These are phyloP conservation scores for Jacaranda mimosifolia DNA, from an alignment of 257 asterid genomes.

Conservation along the genomic window DNA sequence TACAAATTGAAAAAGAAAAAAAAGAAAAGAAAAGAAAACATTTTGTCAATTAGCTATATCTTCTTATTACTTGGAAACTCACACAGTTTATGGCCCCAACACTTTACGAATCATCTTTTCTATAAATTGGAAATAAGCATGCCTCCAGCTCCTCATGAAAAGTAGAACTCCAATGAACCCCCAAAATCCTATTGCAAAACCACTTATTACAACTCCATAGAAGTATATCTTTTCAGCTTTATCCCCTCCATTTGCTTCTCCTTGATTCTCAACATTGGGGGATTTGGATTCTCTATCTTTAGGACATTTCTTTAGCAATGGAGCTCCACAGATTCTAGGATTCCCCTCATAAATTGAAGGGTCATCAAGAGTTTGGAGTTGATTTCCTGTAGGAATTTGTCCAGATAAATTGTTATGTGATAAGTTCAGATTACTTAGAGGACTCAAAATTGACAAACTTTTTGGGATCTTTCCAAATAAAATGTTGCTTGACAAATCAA, in stretches of 20 bases:
- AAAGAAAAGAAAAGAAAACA: too few species aligned
- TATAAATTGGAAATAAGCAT: too few species aligned
- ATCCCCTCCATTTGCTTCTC: background rate
- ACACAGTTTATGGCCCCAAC: background rate
- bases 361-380: conserved; percentile 19
- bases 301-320: conserved; percentile 3
- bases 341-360: background rate
- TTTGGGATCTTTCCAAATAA: conserved; percentile 31
- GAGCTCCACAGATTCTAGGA: too few species aligned
- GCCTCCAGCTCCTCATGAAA: too few species aligned
- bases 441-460: conserved; percentile 18
- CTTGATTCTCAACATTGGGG: background rate
- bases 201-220: background rate
- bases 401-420: conserved; percentile 39
- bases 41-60: too few species aligned
- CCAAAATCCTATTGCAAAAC: too few species aligned
- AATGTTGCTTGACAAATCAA: too few species aligned
- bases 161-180: too few species aligned
- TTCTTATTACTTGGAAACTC: too few species aligned
- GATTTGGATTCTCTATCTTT: background rate
- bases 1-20: background rate
- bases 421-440: conserved; percentile 30
- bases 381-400: conserved; percentile 27
- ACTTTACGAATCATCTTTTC: background rate
- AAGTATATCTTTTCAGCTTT: background rate